Base-by-base conservation (phyloP, 2,329 filamentous ascomycete species). In the Penicillium sp. region DNA sequence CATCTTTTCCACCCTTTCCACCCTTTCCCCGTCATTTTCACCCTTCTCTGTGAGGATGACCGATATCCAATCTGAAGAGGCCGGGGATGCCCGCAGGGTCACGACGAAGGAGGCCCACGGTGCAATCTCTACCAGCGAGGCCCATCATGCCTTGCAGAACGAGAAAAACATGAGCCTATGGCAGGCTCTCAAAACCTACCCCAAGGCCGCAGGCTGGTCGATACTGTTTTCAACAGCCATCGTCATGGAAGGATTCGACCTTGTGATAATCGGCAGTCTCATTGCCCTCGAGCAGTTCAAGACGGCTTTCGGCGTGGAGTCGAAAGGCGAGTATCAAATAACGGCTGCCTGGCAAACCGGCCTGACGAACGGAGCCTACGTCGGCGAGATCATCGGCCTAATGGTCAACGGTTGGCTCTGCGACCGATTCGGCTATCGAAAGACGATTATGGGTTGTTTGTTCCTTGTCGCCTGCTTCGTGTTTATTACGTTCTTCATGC, bases 371-470 rank as follows among this genome's bases (percentile, higher is more conserved):
- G 84, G 82, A 26, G 81, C 81, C 48, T 78, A 81, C 52, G 79
- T 81, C 20, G 87, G 87, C 42, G 84, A 87, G 67, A 84, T 90
- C 48, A 78, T 89, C 48, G 87, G 87, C 14, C 77, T 89, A 45
- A 73, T 87, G 60, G 76, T 88, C 68, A 88, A 87, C 66, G 87
- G 87, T 35, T 85, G 79, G 69, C 72, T 87, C 45, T 84, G 85
- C 15, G 85, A 89, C 12, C 58, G 82, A n/a, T 85, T 85, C 62
- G 85, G 85, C n/a, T 87, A 88, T 67, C 79, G 85, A 20, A 84
- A 82, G 68, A 88, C 85, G 18, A 81, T 89, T 59, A 82, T 89
- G 54, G 75, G 65, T 20, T 84, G 82, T 33, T 76, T 89, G 49
- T 65, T 77, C 31, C 79, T 62, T 69, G 85, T 72, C 72, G 69